Evolutionary conservation across 805 yeast species (phyloP).

Genomic region (Novakomyces olei): DNA sequence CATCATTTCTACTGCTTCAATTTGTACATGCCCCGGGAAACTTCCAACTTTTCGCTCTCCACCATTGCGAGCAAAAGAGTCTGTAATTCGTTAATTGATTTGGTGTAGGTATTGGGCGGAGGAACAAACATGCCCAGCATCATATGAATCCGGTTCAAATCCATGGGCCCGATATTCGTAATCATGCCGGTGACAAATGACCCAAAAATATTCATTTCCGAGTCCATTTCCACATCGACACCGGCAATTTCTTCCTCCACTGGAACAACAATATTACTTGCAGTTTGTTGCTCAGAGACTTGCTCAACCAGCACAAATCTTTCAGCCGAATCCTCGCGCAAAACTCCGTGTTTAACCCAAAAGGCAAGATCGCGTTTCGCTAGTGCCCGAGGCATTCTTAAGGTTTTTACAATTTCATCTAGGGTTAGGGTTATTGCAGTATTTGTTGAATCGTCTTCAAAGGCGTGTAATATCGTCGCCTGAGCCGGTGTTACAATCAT

Average conservation of each 20-base stretch:
- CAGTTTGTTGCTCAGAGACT: too few species aligned
- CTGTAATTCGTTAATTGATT: constrained; percentile 22
- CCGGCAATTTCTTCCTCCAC: too few species aligned
- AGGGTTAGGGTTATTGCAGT: constrained; percentile 14
- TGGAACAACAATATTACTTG: too few species aligned
- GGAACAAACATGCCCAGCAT: constrained; percentile 37
- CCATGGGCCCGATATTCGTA: constrained; percentile 31
- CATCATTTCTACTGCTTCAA: constrained; percentile 15
- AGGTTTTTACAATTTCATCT: constrained; percentile 15
- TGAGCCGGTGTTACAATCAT: constrained; percentile 44
- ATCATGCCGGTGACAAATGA: constrained; percentile 35
- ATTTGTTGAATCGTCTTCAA: too few species aligned
- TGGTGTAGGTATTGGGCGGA: constrained; percentile 22
- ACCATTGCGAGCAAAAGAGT: constrained; percentile 22
- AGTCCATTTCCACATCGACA: too few species aligned
- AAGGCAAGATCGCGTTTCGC: constrained; percentile 24
- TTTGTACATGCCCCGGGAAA: constrained; percentile 18
- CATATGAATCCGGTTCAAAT: constrained; percentile 28
- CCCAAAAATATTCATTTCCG: constrained; percentile 18
- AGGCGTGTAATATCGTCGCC: constrained; percentile 38
- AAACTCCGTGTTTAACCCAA: constrained; percentile 43
- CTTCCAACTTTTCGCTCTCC: constrained; percentile 22
- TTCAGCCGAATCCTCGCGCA: constrained; percentile 18
- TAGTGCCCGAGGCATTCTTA: constrained; percentile 23
- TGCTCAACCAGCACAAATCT: too few species aligned